Evolutionary conservation across 1,284 basidiomycete species (phyloP), one percentile per base, ranked within the genome.

Genomic region (Phylloboletellus chloephorus): DNA sequence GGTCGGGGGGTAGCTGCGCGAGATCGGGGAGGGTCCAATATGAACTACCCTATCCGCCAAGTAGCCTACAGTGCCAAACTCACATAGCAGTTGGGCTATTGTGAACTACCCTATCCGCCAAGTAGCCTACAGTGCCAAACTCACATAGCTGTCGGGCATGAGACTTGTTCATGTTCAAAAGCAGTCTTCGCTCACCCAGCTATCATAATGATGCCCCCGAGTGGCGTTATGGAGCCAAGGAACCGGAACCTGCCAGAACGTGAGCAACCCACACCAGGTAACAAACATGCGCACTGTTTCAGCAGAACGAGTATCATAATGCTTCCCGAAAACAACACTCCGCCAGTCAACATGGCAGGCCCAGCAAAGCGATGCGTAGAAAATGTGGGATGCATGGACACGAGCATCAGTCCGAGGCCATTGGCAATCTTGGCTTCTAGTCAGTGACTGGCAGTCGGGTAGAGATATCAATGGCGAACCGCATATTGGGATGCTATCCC

Each of bases 161-260:
- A 58, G 48, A 33, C 23, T 37, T 17, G 31, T 33, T 16, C 37
- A 20, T 25, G 36, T 15, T 33, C 37, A 38, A 2, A 32, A 24
- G 15, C 7, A 23, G 11, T 39, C 38, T 29, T 29, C 15, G 48
- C 82, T 69, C 57, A 89, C 85, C 88, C 88, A 38, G 78, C 76
- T 54, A 89, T 87, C 81, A 88, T 83, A 2, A 77, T 50, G 17
- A 75, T 47, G 2, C 82, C 88, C 3, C 87, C 88, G 13, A 90
- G 49, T 0, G 88, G 88, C 10, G 88, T 90, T 32, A 88, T 61
- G 3, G 85, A 86, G 0, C 86, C 88, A 31, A 89, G 56, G 44
- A 76, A 70, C 53, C 66, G 78, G 49, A 78, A 64, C 30, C 80
- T 83, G 49, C 11, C 8, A 35, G 37, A 39, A 24, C n/a, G 19